Evolutionary conservation across 2,329 filamentous ascomycete genomes (phyloP).

Genomic region (Hypoxylon sp.): DNA sequence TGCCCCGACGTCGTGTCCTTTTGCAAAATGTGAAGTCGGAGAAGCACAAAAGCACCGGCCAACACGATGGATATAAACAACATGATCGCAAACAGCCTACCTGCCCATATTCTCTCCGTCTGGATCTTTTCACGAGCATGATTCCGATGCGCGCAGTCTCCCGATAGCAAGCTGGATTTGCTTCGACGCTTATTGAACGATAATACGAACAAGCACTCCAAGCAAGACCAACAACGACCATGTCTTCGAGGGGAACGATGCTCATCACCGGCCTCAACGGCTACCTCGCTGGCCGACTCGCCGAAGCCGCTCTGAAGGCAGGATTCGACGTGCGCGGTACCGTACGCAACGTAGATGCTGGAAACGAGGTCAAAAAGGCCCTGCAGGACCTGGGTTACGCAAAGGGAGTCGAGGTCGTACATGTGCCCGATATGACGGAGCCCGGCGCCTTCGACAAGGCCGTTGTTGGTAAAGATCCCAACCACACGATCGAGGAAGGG

Average conservation of each 20-base stretch:
- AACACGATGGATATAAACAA: conserved; percentile 8
- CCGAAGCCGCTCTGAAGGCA: conserved; percentile 36
- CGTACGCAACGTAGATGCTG: conserved; percentile 38
- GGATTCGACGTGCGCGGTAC: conserved; percentile 43
- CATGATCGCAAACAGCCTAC: conserved; percentile 7
- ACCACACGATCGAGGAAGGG: not conserved
- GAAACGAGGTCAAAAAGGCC: conserved; percentile 38
- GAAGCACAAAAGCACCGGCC: not conserved
- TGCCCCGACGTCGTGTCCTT: too few relatives aligned
- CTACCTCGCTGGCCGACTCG: conserved; percentile 42
- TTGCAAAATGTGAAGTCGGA: conserved; percentile 25
- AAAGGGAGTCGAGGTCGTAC: conserved; percentile 38
- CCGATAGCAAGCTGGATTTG: conserved; percentile 18
- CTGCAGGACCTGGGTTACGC: conserved; percentile 35
- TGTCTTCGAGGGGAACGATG: conserved; percentile 28
- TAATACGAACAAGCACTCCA: not conserved
- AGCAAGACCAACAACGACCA: not conserved
- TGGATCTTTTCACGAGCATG: not conserved
- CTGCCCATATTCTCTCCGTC: conserved; percentile 3
- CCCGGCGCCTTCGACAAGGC: conserved; percentile 36
- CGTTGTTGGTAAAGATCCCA: conserved; percentile 33
- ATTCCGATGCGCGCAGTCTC: conserved; percentile 4
- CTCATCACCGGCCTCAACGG: conserved; percentile 45
- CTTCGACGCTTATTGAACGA: not conserved
- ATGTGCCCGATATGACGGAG: conserved; percentile 38